Evolutionary conservation across 352 stramenopile genomes (phyloP), one percentile per base, ranked within the genome.

Genomic region (Aphanomyces stellatus): DNA sequence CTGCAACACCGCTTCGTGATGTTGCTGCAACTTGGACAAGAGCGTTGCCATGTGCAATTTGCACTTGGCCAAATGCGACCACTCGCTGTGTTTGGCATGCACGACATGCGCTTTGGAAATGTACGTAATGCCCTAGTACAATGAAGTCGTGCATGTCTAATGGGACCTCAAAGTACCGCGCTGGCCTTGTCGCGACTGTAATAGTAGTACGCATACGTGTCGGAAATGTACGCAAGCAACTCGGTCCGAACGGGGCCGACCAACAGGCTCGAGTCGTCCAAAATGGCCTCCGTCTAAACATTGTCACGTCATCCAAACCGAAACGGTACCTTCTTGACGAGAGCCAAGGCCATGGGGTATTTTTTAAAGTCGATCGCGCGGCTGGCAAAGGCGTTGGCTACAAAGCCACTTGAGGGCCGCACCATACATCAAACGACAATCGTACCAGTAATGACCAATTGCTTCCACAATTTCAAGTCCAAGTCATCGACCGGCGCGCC

Each of bases 141-240:
- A 43, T 17, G n/a, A n/a, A n/a, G n/a, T n/a, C n/a, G n/a, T n/a
- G n/a, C n/a, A n/a, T n/a, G n/a, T n/a, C n/a, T n/a, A n/a, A n/a
- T n/a, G n/a, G n/a, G n/a, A n/a, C n/a, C 46, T 7, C 4, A 30
- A 46, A 28, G 55, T 64, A 64, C 60, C 1, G 90, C 90, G 57
- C 87, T 78, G 11, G 78, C 74, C 65, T 96, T 97, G 15, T 76
- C 77, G 5, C 90, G 78, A 25, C 74, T 77, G 66, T 92, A 95
- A 74, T 97, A 97, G 68, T 97, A 97, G 62, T 96, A 88, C 0
- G 86, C 88, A 61, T 96, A 95, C 1, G 79, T 88, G 71, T 96
- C 87, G 62, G 88, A 86, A 15, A 93, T 68, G 63, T 90, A 96
- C 13, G 82, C 90, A 46, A 87, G 74, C 31, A 96, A 76, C 64